Base-by-base conservation (phyloP, 768 basidiomycete species). In the Lactarius psammicola region DNA sequence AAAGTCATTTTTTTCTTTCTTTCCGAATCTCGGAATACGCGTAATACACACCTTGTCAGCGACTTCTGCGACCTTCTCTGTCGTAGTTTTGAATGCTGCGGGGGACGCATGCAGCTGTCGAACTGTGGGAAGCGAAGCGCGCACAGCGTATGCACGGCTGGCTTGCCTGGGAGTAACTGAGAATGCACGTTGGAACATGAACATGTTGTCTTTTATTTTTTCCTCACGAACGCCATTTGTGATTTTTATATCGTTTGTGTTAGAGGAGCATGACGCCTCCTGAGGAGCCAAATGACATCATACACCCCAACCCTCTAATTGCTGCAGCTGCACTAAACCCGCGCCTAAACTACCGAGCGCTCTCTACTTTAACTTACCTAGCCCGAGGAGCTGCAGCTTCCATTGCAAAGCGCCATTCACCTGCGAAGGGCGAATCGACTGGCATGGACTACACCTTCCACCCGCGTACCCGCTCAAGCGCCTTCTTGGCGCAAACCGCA, bases 401-500 rank as follows among this genome's bases (percentile, higher is more conserved):
- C 11, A 36, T 36, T 15, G 36, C 36, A 38, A 38, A 17, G 36
- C 15, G 6, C 36, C 15, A 38, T 38, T 38, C 36, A 38, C 36
- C 13, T 38, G 36, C 4, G 1, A 38, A 17, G 6, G 15, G n/a
- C n/a, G n/a, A n/a, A n/a, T n/a, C n/a, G n/a, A n/a, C n/a, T 38
- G 36, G 36, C 36, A n/a, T n/a, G 20, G 7, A 11, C 28, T 49
- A 65, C 9, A n/a, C 30, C 46, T n/a, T n/a, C n/a, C n/a, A n/a
- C n/a, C 30, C 60, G 11, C 60, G 42, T 20, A 62, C 62, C 6
- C 13, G 33, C 66, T 76, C 72, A 36, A 88, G 73, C 3, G 79
- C 85, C 17, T 72, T 64, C 65, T 79, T 73, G 10, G 88, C 83
- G 38, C 75, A 75, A 8, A 71, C 72, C 26, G 81, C 81, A 67